A percentile compares a stretch with the other conserved stretches of the same genome.
phyloP scores from a whole-genome alignment of 768 basidiomycete species.

The Lentinus brumalis region DNA sequence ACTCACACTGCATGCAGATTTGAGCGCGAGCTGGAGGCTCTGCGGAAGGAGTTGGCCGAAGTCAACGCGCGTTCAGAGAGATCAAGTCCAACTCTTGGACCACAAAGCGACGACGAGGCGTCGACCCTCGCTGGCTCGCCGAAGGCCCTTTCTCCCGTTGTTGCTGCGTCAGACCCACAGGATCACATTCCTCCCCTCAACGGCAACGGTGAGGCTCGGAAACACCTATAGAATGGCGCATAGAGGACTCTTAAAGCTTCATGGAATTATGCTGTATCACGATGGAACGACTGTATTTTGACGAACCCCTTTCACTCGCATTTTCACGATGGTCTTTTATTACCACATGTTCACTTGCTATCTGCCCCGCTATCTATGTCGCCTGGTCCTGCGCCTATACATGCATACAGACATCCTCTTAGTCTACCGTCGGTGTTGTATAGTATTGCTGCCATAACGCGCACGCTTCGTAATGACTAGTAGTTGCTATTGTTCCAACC shows the following conservation, averaged over 20 bases:
- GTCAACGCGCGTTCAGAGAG: conserved; percentile 53
- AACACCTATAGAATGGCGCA: neutral
- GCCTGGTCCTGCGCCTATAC: too few relatives aligned
- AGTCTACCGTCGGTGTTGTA: too few relatives aligned
- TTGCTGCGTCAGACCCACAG: conserved; percentile 22
- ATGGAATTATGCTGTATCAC: conserved; percentile 4
- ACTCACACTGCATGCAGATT: conserved; percentile 55
- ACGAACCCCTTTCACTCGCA: neutral
- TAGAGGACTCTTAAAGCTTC: neutral
- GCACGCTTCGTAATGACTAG: too few relatives aligned
- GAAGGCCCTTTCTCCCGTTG: conserved; percentile 28
- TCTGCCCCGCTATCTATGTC: too few relatives aligned
- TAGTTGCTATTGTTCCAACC: too few relatives aligned
- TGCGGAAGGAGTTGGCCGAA: conserved; percentile 89
- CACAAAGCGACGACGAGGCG: conserved; percentile 44
- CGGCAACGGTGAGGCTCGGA: conserved; percentile 5
- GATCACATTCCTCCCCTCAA: conserved; percentile 6
- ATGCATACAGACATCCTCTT: too few relatives aligned
- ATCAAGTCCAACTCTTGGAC: conserved; percentile 47
- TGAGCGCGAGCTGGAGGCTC: conserved; percentile 86
- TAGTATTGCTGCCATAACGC: too few relatives aligned
- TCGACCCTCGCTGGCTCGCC: conserved; percentile 42
- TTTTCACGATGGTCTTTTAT: neutral
- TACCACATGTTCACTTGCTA: too few relatives aligned
- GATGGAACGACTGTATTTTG: conserved; percentile 12